These are phyloP conservation scores for Curvularia lunata DNA, from an alignment of 2,329 filamentous ascomycete genomes.

Conservation along the genomic window DNA sequence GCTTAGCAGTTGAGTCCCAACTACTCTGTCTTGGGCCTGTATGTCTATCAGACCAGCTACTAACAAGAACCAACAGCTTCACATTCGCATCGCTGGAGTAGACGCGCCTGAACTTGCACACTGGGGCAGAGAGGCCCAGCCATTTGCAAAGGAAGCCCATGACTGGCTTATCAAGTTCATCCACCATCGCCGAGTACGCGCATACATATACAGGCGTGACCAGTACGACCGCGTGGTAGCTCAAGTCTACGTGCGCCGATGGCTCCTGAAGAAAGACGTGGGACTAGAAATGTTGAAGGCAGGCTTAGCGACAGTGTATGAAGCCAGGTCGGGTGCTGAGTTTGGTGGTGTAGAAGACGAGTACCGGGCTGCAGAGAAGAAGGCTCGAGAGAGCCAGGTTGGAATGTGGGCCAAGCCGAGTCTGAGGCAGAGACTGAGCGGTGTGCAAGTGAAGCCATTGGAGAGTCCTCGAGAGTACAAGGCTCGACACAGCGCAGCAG, in stretches of 20 bases:
- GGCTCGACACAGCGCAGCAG: conserved; percentile 58
- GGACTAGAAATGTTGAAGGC: conserved; percentile 86
- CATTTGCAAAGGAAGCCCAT: conserved; percentile 79
- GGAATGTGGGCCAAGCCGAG: conserved; percentile 70
- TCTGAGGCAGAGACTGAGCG: conserved; percentile 50
- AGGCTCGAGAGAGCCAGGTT: conserved; percentile 50
- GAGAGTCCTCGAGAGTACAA: conserved; percentile 94
- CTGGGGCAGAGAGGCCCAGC: conserved; percentile 88
- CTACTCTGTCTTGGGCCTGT: neutral
- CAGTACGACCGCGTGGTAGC: conserved; percentile 93
- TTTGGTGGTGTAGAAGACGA: conserved; percentile 72
- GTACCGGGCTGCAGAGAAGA: conserved; percentile 71
- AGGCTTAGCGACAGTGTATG: conserved; percentile 89
- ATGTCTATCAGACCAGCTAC: conserved; percentile 7
- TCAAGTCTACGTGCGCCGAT: conserved; percentile 75
- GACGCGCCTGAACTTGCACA: conserved; percentile 94
- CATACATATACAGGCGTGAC: conserved; percentile 82
- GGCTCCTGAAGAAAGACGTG: conserved; percentile 76
- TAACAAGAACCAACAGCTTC: conserved; percentile 64
- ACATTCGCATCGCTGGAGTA: conserved; percentile 86
- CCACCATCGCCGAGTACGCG: conserved; percentile 74
- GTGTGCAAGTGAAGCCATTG: conserved; percentile 60
- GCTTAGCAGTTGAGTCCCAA: neutral
- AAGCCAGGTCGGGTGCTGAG: conserved; percentile 87
- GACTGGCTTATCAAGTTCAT: conserved; percentile 80